Conservation (phyloP, 305 asterid genomes). For the Stenogyne calaminthoides region DNA sequence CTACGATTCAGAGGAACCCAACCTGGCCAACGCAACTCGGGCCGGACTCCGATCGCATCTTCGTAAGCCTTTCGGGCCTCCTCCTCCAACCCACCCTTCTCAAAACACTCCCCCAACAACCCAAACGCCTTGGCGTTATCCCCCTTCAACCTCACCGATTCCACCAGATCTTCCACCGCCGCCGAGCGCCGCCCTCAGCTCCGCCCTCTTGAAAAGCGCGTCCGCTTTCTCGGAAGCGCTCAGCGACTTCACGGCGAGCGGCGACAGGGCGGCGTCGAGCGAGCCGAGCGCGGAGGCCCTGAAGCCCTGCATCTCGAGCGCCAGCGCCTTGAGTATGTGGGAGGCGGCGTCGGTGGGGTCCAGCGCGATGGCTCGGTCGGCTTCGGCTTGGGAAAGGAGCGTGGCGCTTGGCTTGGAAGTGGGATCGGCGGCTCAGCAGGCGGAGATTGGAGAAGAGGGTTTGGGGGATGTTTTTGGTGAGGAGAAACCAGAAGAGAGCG, state of each 20-base stretch:
- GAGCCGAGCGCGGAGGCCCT: slow-evolving; percentile 59
- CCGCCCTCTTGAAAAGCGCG: slow-evolving; percentile 63
- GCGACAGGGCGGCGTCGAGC: slow-evolving; percentile 61
- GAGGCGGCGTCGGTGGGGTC: slow-evolving; percentile 62
- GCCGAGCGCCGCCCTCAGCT: slow-evolving; percentile 42
- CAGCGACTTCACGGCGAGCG: slow-evolving; percentile 46
- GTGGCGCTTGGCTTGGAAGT: slow-evolving; percentile 61
- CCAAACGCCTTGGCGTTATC: slow-evolving; percentile 42
- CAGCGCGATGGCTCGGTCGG: slow-evolving; percentile 53
- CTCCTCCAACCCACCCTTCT: slow-evolving; percentile 48
- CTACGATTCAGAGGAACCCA: slow-evolving; percentile 19
- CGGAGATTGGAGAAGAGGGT: slow-evolving; percentile 58
- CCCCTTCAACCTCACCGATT: slow-evolving; percentile 47
- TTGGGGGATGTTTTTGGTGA: slow-evolving; percentile 52
- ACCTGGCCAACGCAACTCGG: slow-evolving; percentile 44
- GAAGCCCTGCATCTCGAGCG: slow-evolving; percentile 61
- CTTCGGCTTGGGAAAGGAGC: slow-evolving; percentile 61
- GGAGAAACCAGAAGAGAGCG: slow-evolving; percentile 44
- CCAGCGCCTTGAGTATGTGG: slow-evolving; percentile 63
- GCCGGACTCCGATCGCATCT: slow-evolving; percentile 46
- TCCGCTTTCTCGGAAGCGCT: slow-evolving; percentile 54
- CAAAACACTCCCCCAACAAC: slow-evolving; percentile 63
- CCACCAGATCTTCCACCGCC: slow-evolving; percentile 53
- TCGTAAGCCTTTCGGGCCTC: slow-evolving; percentile 54
- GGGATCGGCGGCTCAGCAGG: slow-evolving; percentile 32